A percentile compares a stretch with the other conserved stretches of the same genome.
Conservation (phyloP, 148 eudicot genomes). For the Polygonum aviculare region DNA sequence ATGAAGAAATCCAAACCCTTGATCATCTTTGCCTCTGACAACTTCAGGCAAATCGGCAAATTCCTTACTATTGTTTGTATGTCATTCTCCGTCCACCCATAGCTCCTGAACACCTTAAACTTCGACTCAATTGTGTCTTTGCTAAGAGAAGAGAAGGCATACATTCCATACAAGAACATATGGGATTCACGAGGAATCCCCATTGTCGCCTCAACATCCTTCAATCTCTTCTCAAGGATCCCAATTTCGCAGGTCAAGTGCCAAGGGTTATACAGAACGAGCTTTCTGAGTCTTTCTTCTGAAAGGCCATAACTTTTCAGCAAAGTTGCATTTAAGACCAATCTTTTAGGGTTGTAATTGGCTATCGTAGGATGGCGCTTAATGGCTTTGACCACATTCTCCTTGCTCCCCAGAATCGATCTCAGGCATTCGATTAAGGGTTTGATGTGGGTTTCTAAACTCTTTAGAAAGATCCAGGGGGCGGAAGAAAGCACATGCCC, state of each 20-base stretch:
- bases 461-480: background rate
- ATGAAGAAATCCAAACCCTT: conserved; percentile 15
- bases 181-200: conserved; percentile 11
- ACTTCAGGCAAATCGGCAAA: background rate
- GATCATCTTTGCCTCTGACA: conserved; percentile 10
- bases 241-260: background rate
- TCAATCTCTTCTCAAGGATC: conserved; percentile 8
- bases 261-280: conserved; percentile 12
- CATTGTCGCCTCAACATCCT: conserved; percentile 2
- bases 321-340: conserved; percentile 5
- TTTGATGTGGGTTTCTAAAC: background rate
- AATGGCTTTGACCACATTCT: conserved; percentile 14
- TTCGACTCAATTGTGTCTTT: conserved; percentile 5
- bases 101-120: conserved; percentile 15
- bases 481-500: background rate
- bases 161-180: conserved; percentile 12
- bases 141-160: conserved; percentile 3
- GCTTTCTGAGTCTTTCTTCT: background rate
- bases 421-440: conserved; percentile 7
- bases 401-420: conserved; percentile 14
- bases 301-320: conserved; percentile 10
- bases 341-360: background rate
- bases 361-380: background rate
- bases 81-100: conserved; percentile 17
- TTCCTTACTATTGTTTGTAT: background rate